Base-by-base conservation (phyloP, 768 basidiomycete species). In the Rhodosporidiobolus odoratus region DNA sequence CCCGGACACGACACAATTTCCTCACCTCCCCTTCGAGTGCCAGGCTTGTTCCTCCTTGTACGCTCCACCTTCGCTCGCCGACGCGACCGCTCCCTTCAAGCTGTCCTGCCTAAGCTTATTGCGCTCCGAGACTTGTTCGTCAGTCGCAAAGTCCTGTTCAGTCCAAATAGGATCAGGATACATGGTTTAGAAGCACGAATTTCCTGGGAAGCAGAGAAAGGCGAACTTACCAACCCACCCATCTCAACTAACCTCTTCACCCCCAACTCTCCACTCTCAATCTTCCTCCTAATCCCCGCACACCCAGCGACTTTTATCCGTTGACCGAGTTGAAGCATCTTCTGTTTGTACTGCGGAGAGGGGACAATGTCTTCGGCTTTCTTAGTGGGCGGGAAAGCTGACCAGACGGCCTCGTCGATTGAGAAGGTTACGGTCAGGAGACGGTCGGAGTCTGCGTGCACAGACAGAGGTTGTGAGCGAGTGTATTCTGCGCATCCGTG, bases 221-320 rank as follows among this genome's bases (percentile, higher is more conserved):
- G 21, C 37, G 41, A 10, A 80, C 85, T 52, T 77, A 90, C 92
- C 82, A 88, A 84, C 78, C 88, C 90, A 0, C 84, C 83, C 92
- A 97, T 95, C 53, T 80, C 85, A 69, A 85, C 85, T 54, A 98
- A 86, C 71, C 83, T 86, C 60, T 86, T 84, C 0, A 87, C 85
- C 0, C 85, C 75, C 1, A 96, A 80, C 25, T 89, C 87, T 1
- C 94, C 95, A 48, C 87, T 85, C 38, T 94, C 89, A 69, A 99
- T 85, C 73, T 86, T 87, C 77, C 89, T 89, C 56, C 94, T 84
- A 66, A 98, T 78, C 40, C 84, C 84, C 27, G 92, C 92, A 79
- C 98, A 97, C 74, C 87, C 86, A 81, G 92, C 92, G 80, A 94
- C 93, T 80, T 96, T 97, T 76, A 99, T 83, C 79, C 96, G 97